A percentile compares a stretch with the other conserved stretches of the same genome.
phyloP scores from a whole-genome alignment of 176 grass and related monocot genomes.

The Phyllostachys edulis region DNA sequence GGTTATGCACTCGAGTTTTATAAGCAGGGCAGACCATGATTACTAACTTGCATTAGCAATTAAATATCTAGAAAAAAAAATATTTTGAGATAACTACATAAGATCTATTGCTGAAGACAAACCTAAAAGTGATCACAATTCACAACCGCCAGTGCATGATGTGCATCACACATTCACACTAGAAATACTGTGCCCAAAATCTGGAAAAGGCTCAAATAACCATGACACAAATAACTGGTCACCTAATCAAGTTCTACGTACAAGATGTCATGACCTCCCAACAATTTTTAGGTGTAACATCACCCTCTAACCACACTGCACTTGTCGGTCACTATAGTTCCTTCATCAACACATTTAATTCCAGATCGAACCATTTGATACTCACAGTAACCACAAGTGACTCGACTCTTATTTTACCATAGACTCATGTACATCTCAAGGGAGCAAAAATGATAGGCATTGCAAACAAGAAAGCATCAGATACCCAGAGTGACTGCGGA shows the following conservation, averaged over 20 bases:
- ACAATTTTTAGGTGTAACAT: conserved; percentile 39
- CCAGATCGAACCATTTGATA: conserved; percentile 16
- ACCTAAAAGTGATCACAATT: conserved; percentile 26
- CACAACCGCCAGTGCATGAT: neutral
- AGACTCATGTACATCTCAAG: conserved; percentile 41
- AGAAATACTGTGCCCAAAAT: conserved; percentile 11
- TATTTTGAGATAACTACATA: neutral
- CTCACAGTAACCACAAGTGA: conserved; percentile 15
- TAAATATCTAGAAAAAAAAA: neutral
- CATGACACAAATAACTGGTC: conserved; percentile 25
- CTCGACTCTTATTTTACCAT: conserved; percentile 32
- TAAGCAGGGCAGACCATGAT: neutral
- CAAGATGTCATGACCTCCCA: conserved; percentile 31
- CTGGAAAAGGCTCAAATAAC: conserved; percentile 19
- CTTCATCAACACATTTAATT: conserved; percentile 41
- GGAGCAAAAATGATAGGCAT: conserved; percentile 43
- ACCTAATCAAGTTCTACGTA: conserved; percentile 43
- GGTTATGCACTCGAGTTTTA: neutral
- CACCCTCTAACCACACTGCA: conserved; percentile 42
- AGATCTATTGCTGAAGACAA: conserved; percentile 15
- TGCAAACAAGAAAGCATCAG: conserved; percentile 40
- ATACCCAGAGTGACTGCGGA: conserved; percentile 19
- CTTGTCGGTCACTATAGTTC: conserved; percentile 35
- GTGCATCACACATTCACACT: neutral
- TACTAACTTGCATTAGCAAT: neutral